Conservation (phyloP, 2,329 filamentous ascomycete genomes). For the Chaetomium strumarium region DNA sequence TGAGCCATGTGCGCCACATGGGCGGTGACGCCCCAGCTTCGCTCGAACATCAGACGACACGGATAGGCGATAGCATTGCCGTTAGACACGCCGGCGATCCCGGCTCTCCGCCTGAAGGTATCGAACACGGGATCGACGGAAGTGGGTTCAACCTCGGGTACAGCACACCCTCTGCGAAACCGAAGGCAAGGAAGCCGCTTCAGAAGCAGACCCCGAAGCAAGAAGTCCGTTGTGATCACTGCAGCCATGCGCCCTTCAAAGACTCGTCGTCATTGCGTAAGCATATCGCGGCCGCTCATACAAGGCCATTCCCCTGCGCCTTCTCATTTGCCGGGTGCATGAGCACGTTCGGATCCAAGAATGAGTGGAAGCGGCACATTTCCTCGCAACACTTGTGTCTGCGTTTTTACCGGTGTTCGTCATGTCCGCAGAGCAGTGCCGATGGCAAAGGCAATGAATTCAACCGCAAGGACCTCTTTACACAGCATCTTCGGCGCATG, state of each 20-base stretch:
- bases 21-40: conserved; percentile 39
- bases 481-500: conserved; percentile 91
- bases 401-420: conserved; percentile 58
- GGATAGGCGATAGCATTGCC: conserved; percentile 27
- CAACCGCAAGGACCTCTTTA: conserved; percentile 94
- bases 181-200: conserved; percentile 43
- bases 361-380: conserved; percentile 97
- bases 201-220: conserved; percentile 47
- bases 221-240: conserved; percentile 56
- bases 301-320: conserved; percentile 74
- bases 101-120: conserved; percentile 35
- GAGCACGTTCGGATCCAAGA: conserved; percentile 85
- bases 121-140: conserved; percentile 38
- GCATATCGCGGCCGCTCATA: conserved; percentile 63
- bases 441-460: conserved; percentile 65
- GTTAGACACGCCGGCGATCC: conserved; percentile 35
- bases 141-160: conserved; percentile 31
- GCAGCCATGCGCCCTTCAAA: conserved; percentile 60
- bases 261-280: conserved; percentile 61
- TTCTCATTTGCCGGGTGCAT: conserved; percentile 78
- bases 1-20: conserved; percentile 56
- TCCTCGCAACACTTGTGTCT: conserved; percentile 78
- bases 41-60: conserved; percentile 30
- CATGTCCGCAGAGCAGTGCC: conserved; percentile 47
- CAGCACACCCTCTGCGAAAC: conserved; percentile 32